These are phyloP conservation scores for Aegilops bicornis DNA, from an alignment of 176 grass and related monocot genomes.

Conservation along the genomic window DNA sequence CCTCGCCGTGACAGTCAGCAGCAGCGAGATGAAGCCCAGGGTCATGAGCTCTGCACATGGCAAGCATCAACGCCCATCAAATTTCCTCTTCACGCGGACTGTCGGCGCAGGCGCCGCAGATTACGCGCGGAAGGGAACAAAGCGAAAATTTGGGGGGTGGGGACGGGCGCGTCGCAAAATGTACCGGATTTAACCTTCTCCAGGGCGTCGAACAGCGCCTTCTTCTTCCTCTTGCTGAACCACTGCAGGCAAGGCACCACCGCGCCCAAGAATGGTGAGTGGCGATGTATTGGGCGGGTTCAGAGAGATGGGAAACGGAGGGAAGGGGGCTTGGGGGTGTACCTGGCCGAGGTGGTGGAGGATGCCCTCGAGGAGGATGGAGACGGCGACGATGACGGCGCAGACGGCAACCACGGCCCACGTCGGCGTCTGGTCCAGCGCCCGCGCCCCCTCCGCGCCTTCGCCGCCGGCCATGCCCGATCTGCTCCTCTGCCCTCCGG, in stretches of 20 bases:
- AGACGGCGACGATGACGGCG: conserved; percentile 68
- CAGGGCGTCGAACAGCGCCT: conserved; percentile 61
- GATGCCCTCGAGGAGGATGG: conserved; percentile 71
- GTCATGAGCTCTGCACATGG: conserved; percentile 88
- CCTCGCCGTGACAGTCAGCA: conserved; percentile 63
- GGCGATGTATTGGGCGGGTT: background rate
- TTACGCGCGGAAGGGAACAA: background rate
- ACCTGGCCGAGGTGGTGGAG: conserved; percentile 67
- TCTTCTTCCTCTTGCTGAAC: conserved; percentile 63
- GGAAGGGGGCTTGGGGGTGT: background rate
- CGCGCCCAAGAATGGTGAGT: background rate
- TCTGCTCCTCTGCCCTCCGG: background rate
- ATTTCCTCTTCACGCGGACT: background rate
- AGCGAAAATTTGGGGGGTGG: background rate
- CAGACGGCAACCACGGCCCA: conserved; percentile 75
- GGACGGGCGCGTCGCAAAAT: background rate
- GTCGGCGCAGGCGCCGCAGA: no score
- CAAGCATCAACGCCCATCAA: conserved; percentile 13
- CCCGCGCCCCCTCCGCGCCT: conserved; percentile 32
- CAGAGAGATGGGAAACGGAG: background rate
- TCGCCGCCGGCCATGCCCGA: conserved; percentile 25
- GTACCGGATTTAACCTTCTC: conserved; percentile 88
- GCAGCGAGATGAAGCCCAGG: conserved; percentile 88
- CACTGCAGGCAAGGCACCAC: conserved; percentile 39
- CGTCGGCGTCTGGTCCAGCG: conserved; percentile 83